These are phyloP conservation scores for Helenozyma baotianmanensis DNA, from an alignment of 805 yeast genomes.

Conservation along the genomic window DNA sequence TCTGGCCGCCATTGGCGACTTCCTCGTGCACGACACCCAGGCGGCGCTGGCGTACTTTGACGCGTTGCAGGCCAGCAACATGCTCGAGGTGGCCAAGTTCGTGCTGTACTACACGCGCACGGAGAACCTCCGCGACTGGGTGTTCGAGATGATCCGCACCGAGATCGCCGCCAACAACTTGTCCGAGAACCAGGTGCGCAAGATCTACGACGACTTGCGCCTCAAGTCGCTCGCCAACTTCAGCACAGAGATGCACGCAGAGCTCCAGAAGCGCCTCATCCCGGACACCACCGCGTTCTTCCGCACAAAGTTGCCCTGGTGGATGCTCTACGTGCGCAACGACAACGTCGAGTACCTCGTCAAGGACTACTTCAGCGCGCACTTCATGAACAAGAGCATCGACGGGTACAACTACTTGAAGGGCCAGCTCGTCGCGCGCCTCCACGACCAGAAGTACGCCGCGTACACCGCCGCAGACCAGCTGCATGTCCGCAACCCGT, in stretches of 20 bases:
- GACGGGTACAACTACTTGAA: conserved; percentile 33
- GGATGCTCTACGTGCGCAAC: conserved; percentile 38
- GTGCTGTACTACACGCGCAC: conserved; percentile 25
- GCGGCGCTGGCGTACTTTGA: conserved; percentile 30
- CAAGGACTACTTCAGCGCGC: conserved; percentile 31
- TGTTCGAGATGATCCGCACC: conserved; percentile 10
- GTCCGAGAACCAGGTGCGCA: conserved; percentile 14
- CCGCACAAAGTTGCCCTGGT: conserved; percentile 31
- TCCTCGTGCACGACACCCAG: conserved; percentile 25
- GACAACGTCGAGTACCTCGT: conserved; percentile 41
- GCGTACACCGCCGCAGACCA: conserved; percentile 10
- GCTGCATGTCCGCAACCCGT: conserved; percentile 22
- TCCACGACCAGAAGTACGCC: conserved; percentile 24
- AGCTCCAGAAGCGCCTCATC: conserved; percentile 30
- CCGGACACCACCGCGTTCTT: conserved; percentile 31
- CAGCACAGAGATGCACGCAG: conserved; percentile 29
- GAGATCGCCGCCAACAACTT: conserved; percentile 12
- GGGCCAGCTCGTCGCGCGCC: conserved; percentile 31
- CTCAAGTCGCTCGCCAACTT: conserved; percentile 23
- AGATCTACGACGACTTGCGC: conserved; percentile 18
- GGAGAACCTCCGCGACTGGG: conserved; percentile 21
- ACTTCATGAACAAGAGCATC: conserved; percentile 36
- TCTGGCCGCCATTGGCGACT: conserved; percentile 26
- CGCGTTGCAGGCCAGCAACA: conserved; percentile 29
- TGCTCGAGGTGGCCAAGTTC: conserved; percentile 29